phyloP scores from a whole-genome alignment of 352 stramenopile genomes.

The Peronosclerospora sorghi region DNA sequence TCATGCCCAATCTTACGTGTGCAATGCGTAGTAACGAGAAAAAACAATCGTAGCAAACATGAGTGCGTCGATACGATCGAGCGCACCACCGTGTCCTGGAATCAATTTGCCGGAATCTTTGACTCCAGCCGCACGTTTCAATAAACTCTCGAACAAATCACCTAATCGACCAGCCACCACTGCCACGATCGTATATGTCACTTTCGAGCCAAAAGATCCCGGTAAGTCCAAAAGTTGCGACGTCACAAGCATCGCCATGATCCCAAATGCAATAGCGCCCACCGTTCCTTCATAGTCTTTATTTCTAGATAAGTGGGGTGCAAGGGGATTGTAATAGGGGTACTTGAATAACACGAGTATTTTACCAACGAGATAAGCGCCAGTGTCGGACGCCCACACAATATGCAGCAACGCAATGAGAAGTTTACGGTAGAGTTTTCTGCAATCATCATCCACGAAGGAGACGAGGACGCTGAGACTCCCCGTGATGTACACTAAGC shows the following conservation, averaged over 20 bases:
- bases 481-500: conserved; percentile 53
- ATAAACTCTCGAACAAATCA: conserved; percentile 92
- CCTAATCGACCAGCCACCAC: conserved; percentile 90
- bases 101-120: conserved; percentile 94
- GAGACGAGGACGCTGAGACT: conserved; percentile 41
- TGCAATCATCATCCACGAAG: conserved; percentile 50
- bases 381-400: conserved; percentile 83
- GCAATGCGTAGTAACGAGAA: conserved; percentile 32
- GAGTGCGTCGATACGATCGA: conserved; percentile 92
- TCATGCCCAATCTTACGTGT: no score
- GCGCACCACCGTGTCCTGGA: conserved; percentile 89
- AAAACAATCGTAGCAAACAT: conserved; percentile 84
- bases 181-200: conserved; percentile 77
- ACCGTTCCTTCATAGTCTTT: conserved; percentile 94
- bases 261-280: conserved; percentile 65
- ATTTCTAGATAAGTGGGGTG: conserved; percentile 88
- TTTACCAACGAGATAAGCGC: conserved; percentile 89
- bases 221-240: conserved; percentile 54
- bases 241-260: conserved; percentile 76
- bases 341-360: conserved; percentile 77
- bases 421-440: conserved; percentile 40
- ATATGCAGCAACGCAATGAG: conserved; percentile 60
- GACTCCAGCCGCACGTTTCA: conserved; percentile 90
- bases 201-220: conserved; percentile 61
- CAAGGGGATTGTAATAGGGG: conserved; percentile 65